Conservation (phyloP, 495 filamentous ascomycete species). For the Rusavskia elegans region DNA sequence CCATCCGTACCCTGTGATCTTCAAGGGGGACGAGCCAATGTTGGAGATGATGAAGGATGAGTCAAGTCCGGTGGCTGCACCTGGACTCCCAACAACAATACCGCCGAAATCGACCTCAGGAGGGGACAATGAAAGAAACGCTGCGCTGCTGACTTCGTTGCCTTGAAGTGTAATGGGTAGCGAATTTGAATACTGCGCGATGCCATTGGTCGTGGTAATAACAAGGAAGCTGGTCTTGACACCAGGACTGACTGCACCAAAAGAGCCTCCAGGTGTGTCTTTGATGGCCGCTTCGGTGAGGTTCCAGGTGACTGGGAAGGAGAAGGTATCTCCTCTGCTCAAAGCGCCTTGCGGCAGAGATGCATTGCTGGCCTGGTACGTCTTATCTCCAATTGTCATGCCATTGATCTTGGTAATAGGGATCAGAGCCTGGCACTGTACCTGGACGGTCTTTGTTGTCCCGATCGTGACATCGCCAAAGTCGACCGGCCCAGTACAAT, state of each 20-base stretch:
- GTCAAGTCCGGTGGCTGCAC: constrained; percentile 12
- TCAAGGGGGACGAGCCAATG: constrained; percentile 18
- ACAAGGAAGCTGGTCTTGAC: constrained; percentile 16
- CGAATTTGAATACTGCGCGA: constrained; percentile 15
- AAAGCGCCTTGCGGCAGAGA: constrained; percentile 19
- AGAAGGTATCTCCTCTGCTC: constrained; percentile 17
- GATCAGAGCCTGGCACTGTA: constrained; percentile 22
- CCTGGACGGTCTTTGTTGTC: constrained; percentile 10
- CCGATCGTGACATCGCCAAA: constrained; percentile 27
- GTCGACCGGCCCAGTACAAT: constrained; percentile 21
- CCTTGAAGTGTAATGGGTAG: constrained; percentile 19
- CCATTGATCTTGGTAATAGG: constrained; percentile 18
- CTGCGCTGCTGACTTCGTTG: constrained; percentile 13
- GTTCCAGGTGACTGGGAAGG: constrained; percentile 23
- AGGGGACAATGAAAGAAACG: constrained; percentile 19
- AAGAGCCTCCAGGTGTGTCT: constrained; percentile 17
- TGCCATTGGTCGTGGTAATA: constrained; percentile 18
- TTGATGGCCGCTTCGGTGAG: constrained; percentile 20
- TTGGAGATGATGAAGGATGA: constrained; percentile 21
- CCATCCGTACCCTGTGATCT: constrained; percentile 20
- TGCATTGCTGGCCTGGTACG: constrained; percentile 17
- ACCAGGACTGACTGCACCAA: constrained; percentile 14
- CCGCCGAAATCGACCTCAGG: constrained; percentile 20
- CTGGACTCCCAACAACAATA: constrained; percentile 16
- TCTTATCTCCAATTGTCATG: constrained; percentile 12